phyloP scores from a whole-genome alignment of 805 yeast species.

The Zygoascus biomembranicola region DNA sequence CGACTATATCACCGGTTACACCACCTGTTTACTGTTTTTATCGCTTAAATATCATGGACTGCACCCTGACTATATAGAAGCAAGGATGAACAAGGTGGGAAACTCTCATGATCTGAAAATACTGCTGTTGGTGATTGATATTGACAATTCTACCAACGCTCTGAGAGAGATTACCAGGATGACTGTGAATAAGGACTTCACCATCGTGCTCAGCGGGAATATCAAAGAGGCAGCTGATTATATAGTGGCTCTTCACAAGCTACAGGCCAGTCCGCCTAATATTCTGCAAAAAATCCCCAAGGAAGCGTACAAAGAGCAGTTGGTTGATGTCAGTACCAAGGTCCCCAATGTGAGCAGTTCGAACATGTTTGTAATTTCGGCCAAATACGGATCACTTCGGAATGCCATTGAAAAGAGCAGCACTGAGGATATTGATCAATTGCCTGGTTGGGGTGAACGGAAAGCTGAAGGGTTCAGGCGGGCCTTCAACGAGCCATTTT shows the following conservation, averaged over 20 bases:
- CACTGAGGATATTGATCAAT: conserved; percentile 11
- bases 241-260: conserved; percentile 25
- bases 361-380: conserved; percentile 28
- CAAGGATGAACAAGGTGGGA: conserved; percentile 29
- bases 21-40: conserved; percentile 30
- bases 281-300: conserved; percentile 26
- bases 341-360: conserved; percentile 32
- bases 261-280: conserved; percentile 25
- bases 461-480: conserved; percentile 18
- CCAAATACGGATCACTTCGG: conserved; percentile 25
- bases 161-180: conserved; percentile 29
- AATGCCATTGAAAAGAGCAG: conserved; percentile 13
- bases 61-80: conserved; percentile 35
- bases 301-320: conserved; percentile 26
- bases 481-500: conserved; percentile 20
- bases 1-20: conserved; percentile 30
- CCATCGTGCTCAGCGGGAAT: conserved; percentile 31
- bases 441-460: conserved; percentile 21
- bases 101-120: conserved; percentile 20
- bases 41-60: conserved; percentile 28
- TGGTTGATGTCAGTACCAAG: conserved; percentile 27
- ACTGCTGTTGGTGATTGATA: conserved; percentile 31
- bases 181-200: conserved; percentile 24
- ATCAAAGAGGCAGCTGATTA: conserved; percentile 32
- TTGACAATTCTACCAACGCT: conserved; percentile 30